Conservation (phyloP, 371 early-diverging fungal species). For the Rhizomucor pusillus region DNA sequence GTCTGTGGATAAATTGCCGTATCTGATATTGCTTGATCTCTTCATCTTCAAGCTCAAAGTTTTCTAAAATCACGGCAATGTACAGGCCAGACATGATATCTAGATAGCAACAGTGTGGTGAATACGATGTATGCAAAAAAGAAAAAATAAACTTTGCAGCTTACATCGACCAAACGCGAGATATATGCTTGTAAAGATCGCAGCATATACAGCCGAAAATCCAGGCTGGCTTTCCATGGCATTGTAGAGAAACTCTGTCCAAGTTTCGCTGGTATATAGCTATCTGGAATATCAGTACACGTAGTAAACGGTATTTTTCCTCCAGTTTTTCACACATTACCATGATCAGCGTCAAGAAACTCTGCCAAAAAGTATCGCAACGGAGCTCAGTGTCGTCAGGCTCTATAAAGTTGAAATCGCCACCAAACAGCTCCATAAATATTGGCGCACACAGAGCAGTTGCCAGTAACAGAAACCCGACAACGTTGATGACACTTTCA, state of each 20-base stretch:
- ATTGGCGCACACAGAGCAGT: constrained; percentile 41
- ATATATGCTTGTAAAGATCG: constrained; percentile 43
- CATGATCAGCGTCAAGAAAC: constrained; percentile 48
- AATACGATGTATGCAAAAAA: background rate
- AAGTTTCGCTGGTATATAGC: constrained; percentile 59
- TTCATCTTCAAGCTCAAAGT: constrained; percentile 61
- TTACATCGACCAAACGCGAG: constrained; percentile 58
- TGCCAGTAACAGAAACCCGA: constrained; percentile 34
- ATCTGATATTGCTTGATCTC: constrained; percentile 60
- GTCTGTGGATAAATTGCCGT: constrained; percentile 50
- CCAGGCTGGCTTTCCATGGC: constrained; percentile 50
- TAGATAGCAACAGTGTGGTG: constrained; percentile 6
- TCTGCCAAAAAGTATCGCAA: constrained; percentile 48
- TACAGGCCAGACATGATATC: constrained; percentile 63
- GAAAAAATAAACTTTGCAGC: constrained; percentile 4
- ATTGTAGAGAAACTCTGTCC: constrained; percentile 55
- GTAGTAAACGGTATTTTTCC: too few species aligned
- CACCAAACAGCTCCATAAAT: constrained; percentile 51
- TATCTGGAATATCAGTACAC: constrained; percentile 10
- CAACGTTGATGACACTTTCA: constrained; percentile 46
- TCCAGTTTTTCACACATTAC: constrained; percentile 31
- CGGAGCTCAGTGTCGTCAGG: constrained; percentile 24
- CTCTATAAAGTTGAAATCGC: constrained; percentile 31
- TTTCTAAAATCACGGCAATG: constrained; percentile 63
- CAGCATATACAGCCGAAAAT: constrained; percentile 46